These are phyloP conservation scores for Trichoderma guizhouense DNA, from an alignment of 2,329 filamentous ascomycete genomes.

Conservation along the genomic window DNA sequence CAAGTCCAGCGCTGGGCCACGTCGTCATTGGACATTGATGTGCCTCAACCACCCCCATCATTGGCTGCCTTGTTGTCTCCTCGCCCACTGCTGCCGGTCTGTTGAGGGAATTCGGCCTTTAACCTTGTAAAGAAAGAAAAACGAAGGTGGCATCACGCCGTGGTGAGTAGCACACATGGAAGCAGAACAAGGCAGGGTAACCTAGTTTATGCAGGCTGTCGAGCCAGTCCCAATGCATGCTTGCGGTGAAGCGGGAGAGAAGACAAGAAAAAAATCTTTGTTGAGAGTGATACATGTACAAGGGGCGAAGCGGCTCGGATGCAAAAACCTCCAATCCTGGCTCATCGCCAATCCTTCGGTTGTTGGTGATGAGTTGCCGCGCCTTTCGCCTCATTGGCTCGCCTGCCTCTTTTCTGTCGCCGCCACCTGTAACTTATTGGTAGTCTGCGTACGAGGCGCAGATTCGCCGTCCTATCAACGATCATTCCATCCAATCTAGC, in stretches of 20 bases:
- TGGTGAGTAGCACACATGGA: neutral
- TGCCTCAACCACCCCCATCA: neutral
- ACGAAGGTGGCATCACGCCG: neutral
- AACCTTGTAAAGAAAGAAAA: neutral
- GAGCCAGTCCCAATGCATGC: neutral
- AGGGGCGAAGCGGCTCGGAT: neutral
- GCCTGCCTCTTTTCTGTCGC: neutral
- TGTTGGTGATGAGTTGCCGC: neutral
- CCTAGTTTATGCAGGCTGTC: neutral
- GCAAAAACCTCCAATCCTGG: neutral
- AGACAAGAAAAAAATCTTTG: neutral
- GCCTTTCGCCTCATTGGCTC: neutral
- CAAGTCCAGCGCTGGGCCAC: neutral
- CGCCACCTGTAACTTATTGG: neutral
- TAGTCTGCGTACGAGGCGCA: neutral
- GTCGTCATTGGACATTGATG: slow-evolving; percentile 12
- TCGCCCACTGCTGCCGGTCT: neutral
- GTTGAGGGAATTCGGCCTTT: neutral
- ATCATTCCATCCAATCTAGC: neutral
- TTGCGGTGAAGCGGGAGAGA: neutral
- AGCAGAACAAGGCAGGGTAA: neutral
- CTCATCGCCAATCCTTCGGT: neutral
- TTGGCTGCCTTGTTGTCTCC: neutral
- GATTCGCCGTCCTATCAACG: neutral
- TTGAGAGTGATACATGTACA: neutral